Conservation (phyloP, 2,329 filamentous ascomycete species). For the Dactylellina drechsleri region DNA sequence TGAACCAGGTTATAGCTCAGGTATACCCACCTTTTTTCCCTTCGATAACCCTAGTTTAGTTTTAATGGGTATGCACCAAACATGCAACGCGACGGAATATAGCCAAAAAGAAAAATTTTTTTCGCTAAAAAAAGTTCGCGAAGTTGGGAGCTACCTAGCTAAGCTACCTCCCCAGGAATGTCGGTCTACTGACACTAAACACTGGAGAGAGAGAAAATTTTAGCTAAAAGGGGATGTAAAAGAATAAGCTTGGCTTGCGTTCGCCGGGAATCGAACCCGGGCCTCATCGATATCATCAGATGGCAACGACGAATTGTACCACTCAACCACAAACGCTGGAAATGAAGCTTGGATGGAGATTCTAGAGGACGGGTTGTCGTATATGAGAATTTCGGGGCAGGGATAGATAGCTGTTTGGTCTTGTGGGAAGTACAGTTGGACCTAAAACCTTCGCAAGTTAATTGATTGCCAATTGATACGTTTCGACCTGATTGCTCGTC, state of each 20-base stretch:
- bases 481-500: no score
- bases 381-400: not conserved
- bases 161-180: no score
- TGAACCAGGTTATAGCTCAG: conserved; percentile 1
- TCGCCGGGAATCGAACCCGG: conserved; percentile 54
- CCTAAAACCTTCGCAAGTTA: no score
- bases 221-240: not conserved
- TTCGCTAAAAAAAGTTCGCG: not conserved
- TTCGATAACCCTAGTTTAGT: not conserved
- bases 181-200: no score
- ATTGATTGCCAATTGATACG: no score
- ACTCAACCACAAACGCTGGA: conserved; percentile 54
- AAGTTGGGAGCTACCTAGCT: not conserved
- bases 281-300: conserved; percentile 39
- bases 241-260: conserved; percentile 26
- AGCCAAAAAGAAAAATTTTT: conserved; percentile 43
- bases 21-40: no score
- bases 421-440: no score
- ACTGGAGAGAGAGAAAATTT: no score
- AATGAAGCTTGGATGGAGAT: conserved; percentile 14
- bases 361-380: no score
- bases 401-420: no score
- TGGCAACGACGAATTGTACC: conserved; percentile 55
- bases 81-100: conserved; percentile 33
- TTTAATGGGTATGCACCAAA: conserved; percentile 9